Evolutionary conservation across 805 yeast species (phyloP).

Genomic region (Kluyveromyces nonfermentans): DNA sequence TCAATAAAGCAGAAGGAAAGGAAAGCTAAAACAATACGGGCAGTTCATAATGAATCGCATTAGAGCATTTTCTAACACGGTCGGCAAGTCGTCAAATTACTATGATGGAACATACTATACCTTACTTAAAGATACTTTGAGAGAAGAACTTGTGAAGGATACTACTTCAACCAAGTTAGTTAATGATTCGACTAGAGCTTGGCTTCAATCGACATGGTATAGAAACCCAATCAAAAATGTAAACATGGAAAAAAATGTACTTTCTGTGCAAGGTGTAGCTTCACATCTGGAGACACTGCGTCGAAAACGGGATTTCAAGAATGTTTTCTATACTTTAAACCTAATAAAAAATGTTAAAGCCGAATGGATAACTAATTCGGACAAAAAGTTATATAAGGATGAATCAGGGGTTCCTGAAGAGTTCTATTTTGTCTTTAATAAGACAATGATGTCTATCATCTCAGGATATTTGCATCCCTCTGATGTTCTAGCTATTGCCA

Average conservation of each 20-base stretch:
- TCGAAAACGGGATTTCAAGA: not conserved
- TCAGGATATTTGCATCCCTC: slow-evolving; percentile 1
- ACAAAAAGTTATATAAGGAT: slow-evolving; percentile 4
- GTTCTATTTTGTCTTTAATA: slow-evolving; percentile 19
- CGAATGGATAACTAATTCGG: slow-evolving; percentile 16
- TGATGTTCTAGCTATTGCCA: slow-evolving; percentile 12
- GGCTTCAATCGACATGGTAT: slow-evolving; percentile 1
- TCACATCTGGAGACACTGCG: not conserved
- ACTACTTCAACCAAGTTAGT: not conserved
- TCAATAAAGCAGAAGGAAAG: not conserved
- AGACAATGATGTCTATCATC: slow-evolving; percentile 7
- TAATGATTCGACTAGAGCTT: slow-evolving; percentile 4
- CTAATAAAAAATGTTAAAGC: slow-evolving; percentile 14
- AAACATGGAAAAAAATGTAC: not conserved
- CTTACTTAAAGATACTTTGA: not conserved
- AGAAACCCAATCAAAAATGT: not conserved
- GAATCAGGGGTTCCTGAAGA: slow-evolving; percentile 14
- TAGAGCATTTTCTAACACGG: not conserved
- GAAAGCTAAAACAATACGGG: too few relatives aligned
- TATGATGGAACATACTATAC: not conserved
- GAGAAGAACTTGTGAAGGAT: not conserved
- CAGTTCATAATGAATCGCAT: not conserved
- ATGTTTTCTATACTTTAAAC: slow-evolving; percentile 7
- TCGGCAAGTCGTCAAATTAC: not conserved
- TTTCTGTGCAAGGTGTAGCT: not conserved